A percentile compares a stretch with the other conserved stretches of the same genome.
Conservation (phyloP, 2,329 filamentous ascomycete species). For the Aureobasidium sp. region DNA sequence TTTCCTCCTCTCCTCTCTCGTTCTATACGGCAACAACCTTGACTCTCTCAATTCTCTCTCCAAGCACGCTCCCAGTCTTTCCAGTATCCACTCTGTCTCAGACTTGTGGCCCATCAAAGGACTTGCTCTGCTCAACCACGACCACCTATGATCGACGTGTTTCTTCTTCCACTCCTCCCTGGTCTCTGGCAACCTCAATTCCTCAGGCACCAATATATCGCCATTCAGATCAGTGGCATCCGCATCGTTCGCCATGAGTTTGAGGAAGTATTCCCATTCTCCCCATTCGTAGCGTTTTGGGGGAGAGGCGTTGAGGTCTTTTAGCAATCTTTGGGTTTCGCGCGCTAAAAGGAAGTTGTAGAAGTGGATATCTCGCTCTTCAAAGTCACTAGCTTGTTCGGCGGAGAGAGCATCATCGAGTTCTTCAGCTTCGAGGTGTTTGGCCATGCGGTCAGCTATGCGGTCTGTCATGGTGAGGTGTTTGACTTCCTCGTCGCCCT, state of each 20-base stretch:
- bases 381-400: conserved; percentile 32
- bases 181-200: conserved; percentile 14
- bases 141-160: conserved; percentile 42
- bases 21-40: conserved; percentile 17
- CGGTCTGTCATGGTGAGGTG: conserved; percentile 14
- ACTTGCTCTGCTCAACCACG: conserved; percentile 62
- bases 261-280: conserved; percentile 42
- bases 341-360: conserved; percentile 41
- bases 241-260: conserved; percentile 39
- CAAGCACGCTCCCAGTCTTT: conserved; percentile 52
- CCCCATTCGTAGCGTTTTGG: conserved; percentile 27
- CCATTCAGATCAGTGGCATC: conserved; percentile 22
- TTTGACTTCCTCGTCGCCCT: background rate
- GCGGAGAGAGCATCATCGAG: conserved; percentile 33
- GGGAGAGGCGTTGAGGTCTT: conserved; percentile 31
- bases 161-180: conserved; percentile 16
- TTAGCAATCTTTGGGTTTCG: conserved; percentile 36
- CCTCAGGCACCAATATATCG: conserved; percentile 13
- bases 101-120: conserved; percentile 61
- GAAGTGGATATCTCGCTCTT: conserved; percentile 42
- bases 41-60: conserved; percentile 37
- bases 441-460: conserved; percentile 25
- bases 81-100: conserved; percentile 66
- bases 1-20: conserved; percentile 20
- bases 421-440: conserved; percentile 35